Evolutionary conservation across 2,329 filamentous ascomycete genomes (phyloP).

Genomic region (Epichloe sibirici): DNA sequence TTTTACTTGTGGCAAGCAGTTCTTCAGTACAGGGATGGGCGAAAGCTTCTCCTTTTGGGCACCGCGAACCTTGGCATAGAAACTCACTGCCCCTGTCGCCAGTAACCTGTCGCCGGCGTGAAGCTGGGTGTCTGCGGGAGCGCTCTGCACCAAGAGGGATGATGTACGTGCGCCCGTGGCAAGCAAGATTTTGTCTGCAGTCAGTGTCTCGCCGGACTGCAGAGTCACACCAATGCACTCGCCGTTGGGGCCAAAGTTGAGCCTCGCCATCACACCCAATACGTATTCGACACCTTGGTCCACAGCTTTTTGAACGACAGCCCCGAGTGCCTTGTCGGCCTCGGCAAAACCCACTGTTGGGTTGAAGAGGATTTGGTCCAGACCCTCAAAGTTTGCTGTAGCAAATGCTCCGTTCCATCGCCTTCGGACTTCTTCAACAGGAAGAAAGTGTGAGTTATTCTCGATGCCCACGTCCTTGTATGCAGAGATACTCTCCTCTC

Average conservation of each 20-base stretch:
- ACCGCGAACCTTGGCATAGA: conserved; percentile 25
- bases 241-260: conserved; percentile 35
- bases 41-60: conserved; percentile 35
- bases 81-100: conserved; percentile 41
- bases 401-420: conserved; percentile 45
- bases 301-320: conserved; percentile 39
- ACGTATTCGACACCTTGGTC: conserved; percentile 44
- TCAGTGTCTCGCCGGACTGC: conserved; percentile 30
- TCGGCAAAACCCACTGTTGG: conserved; percentile 47
- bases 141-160: conserved; percentile 38
- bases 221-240: conserved; percentile 37
- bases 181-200: conserved; percentile 41
- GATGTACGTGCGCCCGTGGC: conserved; percentile 46
- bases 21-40: conserved; percentile 41
- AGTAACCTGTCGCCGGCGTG: conserved; percentile 41
- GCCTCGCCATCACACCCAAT: conserved; percentile 32
- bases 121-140: conserved; percentile 33
- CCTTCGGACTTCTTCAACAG: conserved; percentile 38
- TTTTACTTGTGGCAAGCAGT: conserved; percentile 28
- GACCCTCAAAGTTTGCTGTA: conserved; percentile 41
- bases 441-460: conserved; percentile 28
- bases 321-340: conserved; percentile 42
- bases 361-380: conserved; percentile 44
- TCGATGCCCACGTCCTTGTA: conserved; percentile 25
- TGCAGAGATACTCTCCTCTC: conserved; percentile 28